These are phyloP conservation scores for Ehretia macrophylla DNA, from an alignment of 257 asterid species.

Conservation along the genomic window DNA sequence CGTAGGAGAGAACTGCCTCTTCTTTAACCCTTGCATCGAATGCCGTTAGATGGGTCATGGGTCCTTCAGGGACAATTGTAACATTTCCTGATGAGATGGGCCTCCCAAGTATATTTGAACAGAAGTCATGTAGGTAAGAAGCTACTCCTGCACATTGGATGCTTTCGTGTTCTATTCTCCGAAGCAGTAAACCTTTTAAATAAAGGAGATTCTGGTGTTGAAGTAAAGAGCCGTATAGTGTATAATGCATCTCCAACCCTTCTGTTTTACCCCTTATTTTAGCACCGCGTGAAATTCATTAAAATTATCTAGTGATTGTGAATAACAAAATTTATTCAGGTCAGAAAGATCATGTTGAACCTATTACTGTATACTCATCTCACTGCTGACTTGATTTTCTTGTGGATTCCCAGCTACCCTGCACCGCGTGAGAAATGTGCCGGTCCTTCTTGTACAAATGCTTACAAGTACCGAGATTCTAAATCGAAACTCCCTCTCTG, in stretches of 20 bases:
- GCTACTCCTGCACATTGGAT: background rate
- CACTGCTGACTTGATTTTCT: constrained; percentile 14
- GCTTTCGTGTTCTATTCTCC: background rate
- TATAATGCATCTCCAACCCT: no score
- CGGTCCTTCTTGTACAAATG: constrained; percentile 67
- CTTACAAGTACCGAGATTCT: constrained; percentile 70
- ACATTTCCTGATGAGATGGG: constrained; percentile 79
- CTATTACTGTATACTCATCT: background rate
- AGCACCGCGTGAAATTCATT: no score
- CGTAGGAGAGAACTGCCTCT: constrained; percentile 61
- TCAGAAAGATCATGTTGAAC: background rate
- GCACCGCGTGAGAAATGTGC: constrained; percentile 81
- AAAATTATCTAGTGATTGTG: no score
- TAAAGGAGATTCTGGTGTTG: background rate
- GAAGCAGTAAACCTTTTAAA: background rate
- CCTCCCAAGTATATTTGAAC: constrained; percentile 73
- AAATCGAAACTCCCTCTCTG: constrained; percentile 73
- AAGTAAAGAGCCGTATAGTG: no score
- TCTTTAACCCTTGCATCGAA: constrained; percentile 34
- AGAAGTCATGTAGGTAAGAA: constrained; percentile 58
- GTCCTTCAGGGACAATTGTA: constrained; percentile 80
- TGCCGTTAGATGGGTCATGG: constrained; percentile 73
- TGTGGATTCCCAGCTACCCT: constrained; percentile 55
- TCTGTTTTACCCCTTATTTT: no score
- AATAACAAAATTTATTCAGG: no score